These are phyloP conservation scores for Mycena indigotica DNA, from an alignment of 768 basidiomycete genomes.

Conservation along the genomic window DNA sequence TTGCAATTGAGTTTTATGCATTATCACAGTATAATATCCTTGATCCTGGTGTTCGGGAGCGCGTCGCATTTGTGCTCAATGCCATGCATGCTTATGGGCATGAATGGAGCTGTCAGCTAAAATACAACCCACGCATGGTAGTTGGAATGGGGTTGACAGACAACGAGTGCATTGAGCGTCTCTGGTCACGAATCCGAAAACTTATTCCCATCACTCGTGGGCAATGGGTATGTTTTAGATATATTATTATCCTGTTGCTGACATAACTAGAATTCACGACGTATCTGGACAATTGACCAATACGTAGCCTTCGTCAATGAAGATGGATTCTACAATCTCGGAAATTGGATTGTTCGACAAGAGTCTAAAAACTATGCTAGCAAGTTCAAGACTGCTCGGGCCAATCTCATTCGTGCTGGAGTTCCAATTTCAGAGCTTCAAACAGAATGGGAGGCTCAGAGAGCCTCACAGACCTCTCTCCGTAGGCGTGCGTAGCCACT, in stretches of 20 bases:
- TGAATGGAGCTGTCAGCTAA: conserved; percentile 38
- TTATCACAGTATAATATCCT: conserved; percentile 25
- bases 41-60: conserved; percentile 2
- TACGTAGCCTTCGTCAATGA: conserved; percentile 30
- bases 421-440: conserved; percentile 23
- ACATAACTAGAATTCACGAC: conserved; percentile 15
- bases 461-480: conserved; percentile 32
- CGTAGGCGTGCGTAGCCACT: conserved; percentile 31
- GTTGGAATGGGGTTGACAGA: too few species aligned
- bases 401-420: conserved; percentile 22
- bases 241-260: neutral
- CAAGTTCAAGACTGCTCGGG: conserved; percentile 15
- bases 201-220: too few species aligned
- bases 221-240: neutral
- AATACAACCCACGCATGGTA: too few species aligned
- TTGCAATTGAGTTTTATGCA: neutral
- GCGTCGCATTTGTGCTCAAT: conserved; percentile 28
- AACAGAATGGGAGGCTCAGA: conserved; percentile 37
- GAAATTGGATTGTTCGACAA: conserved; percentile 34
- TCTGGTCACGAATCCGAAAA: too few species aligned
- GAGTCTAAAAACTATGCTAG: conserved; percentile 15
- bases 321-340: conserved; percentile 32
- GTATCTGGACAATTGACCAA: too few species aligned
- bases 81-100: too few species aligned
- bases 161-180: too few species aligned